Evolutionary conservation across 306 rosid genomes (phyloP).

Genomic region (Carpinus fangiana): DNA sequence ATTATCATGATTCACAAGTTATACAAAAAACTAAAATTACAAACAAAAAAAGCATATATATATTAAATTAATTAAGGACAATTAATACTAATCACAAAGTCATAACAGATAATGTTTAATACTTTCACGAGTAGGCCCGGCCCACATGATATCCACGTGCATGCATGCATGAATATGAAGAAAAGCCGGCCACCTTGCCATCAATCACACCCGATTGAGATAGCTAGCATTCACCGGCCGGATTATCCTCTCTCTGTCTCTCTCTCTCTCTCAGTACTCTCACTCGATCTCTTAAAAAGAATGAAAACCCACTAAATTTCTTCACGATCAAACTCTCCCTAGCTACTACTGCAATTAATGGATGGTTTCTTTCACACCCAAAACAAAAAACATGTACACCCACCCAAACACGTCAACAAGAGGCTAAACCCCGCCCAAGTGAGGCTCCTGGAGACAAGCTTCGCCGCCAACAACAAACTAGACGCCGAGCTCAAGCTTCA

Average conservation of each 20-base stretch:
- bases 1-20: not conserved
- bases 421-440: constrained; percentile 60
- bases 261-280: not conserved
- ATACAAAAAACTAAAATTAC: not conserved
- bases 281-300: constrained; percentile 24
- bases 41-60: not conserved
- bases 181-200: constrained; percentile 14
- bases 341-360: constrained; percentile 7
- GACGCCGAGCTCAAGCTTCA: constrained; percentile 47
- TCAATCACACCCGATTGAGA: not conserved
- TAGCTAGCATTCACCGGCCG: not conserved
- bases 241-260: no score
- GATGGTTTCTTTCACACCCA: constrained; percentile 37
- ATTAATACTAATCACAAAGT: not conserved
- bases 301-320: not conserved
- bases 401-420: constrained; percentile 35
- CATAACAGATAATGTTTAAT: not conserved
- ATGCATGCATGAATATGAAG: constrained; percentile 18
- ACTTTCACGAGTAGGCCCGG: constrained; percentile 14
- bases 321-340: not conserved
- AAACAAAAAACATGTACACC: constrained; percentile 20
- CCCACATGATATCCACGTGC: constrained; percentile 17
- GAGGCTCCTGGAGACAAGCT: constrained; percentile 53
- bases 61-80: not conserved
- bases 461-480: constrained; percentile 52